Conservation (phyloP, 768 basidiomycete species). For the Agrocybe praecox region DNA sequence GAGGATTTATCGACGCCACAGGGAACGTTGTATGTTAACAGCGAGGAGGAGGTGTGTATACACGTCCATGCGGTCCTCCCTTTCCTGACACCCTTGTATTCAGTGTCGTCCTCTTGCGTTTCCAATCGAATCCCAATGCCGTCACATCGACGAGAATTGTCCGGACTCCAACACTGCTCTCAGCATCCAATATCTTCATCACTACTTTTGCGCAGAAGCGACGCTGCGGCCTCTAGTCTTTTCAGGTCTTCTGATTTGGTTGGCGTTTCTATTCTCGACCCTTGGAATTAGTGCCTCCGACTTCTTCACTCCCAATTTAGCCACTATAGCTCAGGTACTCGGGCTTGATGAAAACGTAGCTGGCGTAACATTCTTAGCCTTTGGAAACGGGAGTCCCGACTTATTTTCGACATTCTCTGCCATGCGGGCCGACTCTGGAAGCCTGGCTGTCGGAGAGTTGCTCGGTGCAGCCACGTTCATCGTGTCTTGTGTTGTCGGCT, state of each 20-base stretch:
- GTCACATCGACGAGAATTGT: constrained; percentile 62
- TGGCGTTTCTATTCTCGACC: constrained; percentile 92
- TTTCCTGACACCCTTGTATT: background rate
- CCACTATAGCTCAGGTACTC: constrained; percentile 82
- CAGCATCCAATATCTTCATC: constrained; percentile 65
- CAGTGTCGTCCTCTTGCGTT: constrained; percentile 71
- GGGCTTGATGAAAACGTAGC: constrained; percentile 93
- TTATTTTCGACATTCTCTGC: constrained; percentile 96
- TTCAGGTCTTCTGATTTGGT: constrained; percentile 70
- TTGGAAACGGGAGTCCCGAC: constrained; percentile 97
- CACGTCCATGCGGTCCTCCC: background rate
- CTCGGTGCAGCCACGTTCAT: constrained; percentile 96
- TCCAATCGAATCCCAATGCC: constrained; percentile 60
- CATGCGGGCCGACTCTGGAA: constrained; percentile 82
- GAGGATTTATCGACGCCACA: constrained; percentile 34
- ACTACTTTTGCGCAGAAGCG: constrained; percentile 69
- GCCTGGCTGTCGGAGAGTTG: constrained; percentile 92
- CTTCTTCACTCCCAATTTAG: constrained; percentile 97
- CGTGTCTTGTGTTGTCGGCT: constrained; percentile 93
- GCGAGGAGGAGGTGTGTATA: constrained; percentile 29
- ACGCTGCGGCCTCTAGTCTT: constrained; percentile 63
- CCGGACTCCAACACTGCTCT: constrained; percentile 63
- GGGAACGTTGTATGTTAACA: constrained; percentile 12
- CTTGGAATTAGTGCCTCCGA: constrained; percentile 95
- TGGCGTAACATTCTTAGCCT: constrained; percentile 95